These are phyloP conservation scores for Peribolospora baueri DNA, from an alignment of 768 basidiomycete genomes.

Conservation along the genomic window DNA sequence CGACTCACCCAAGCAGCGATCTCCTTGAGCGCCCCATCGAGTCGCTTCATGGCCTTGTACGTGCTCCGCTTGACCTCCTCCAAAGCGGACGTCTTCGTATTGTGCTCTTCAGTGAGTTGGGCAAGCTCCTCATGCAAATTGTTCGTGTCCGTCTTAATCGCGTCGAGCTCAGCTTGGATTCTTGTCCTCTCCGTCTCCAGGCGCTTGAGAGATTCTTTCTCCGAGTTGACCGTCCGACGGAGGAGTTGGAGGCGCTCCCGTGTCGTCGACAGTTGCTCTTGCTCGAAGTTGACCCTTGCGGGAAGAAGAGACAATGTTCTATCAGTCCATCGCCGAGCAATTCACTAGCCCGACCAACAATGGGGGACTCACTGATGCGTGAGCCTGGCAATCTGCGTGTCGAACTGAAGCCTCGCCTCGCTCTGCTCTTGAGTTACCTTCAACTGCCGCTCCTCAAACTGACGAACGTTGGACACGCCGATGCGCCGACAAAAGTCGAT, in stretches of 20 bases:
- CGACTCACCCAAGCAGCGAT: constrained; percentile 45
- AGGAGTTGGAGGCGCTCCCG: constrained; percentile 39
- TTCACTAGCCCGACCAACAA: background rate
- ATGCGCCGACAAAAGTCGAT: constrained; percentile 53
- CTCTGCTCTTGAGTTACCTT: constrained; percentile 70
- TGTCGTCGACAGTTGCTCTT: constrained; percentile 41
- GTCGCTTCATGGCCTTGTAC: constrained; percentile 46
- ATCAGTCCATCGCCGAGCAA: background rate
- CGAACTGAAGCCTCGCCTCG: constrained; percentile 54
- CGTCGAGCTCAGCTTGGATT: constrained; percentile 5
- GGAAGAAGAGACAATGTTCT: background rate
- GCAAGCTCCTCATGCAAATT: background rate
- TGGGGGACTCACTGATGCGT: constrained; percentile 44
- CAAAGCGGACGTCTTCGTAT: constrained; percentile 23
- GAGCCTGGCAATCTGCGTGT: constrained; percentile 63
- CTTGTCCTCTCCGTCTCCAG: constrained; percentile 3
- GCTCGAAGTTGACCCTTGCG: constrained; percentile 51
- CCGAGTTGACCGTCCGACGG: constrained; percentile 29
- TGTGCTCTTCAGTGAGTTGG: no score
- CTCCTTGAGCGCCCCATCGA: constrained; percentile 78
- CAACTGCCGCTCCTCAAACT: constrained; percentile 79
- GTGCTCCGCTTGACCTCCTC: constrained; percentile 35
- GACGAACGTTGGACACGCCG: constrained; percentile 54
- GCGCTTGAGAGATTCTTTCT: constrained; percentile 21
- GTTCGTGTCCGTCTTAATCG: constrained; percentile 3